Evolutionary conservation across 176 grass and related monocot genomes (phyloP).

Genomic region (Ampelocalamus luodianensis): DNA sequence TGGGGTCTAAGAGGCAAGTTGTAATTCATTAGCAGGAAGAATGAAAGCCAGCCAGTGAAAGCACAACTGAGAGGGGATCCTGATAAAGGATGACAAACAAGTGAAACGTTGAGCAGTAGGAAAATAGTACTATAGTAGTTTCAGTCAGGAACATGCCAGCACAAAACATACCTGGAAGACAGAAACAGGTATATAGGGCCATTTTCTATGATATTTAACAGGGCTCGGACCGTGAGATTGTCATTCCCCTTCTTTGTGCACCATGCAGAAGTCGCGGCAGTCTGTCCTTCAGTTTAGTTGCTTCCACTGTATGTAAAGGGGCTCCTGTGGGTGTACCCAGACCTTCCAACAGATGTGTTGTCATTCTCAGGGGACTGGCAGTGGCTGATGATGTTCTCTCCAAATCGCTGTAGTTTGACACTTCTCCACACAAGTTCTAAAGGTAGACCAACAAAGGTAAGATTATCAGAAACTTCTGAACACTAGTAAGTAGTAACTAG

Average conservation of each 20-base stretch:
- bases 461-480: slow-evolving; percentile 24
- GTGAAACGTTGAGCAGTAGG: not conserved
- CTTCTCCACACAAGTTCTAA: slow-evolving; percentile 70
- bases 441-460: slow-evolving; percentile 5
- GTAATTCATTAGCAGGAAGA: slow-evolving; percentile 69
- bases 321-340: slow-evolving; percentile 65
- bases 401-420: slow-evolving; percentile 63
- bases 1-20: slow-evolving; percentile 66
- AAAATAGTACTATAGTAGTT: not conserved
- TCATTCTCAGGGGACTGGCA: slow-evolving; percentile 19
- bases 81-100: slow-evolving; percentile 39
- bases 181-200: slow-evolving; percentile 72
- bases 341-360: slow-evolving; percentile 41
- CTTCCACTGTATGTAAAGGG: slow-evolving; percentile 75
- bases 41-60: slow-evolving; percentile 82
- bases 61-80: slow-evolving; percentile 72
- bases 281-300: slow-evolving; percentile 72
- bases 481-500: not conserved
- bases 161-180: slow-evolving; percentile 71
- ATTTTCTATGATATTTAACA: slow-evolving; percentile 91
- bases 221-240: slow-evolving; percentile 59
- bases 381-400: slow-evolving; percentile 48
- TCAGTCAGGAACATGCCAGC: slow-evolving; percentile 17
- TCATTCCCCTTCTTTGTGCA: slow-evolving; percentile 59
- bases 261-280: slow-evolving; percentile 84